phyloP scores from a whole-genome alignment of 306 rosid genomes.

The Sechiopsis laciniata region DNA sequence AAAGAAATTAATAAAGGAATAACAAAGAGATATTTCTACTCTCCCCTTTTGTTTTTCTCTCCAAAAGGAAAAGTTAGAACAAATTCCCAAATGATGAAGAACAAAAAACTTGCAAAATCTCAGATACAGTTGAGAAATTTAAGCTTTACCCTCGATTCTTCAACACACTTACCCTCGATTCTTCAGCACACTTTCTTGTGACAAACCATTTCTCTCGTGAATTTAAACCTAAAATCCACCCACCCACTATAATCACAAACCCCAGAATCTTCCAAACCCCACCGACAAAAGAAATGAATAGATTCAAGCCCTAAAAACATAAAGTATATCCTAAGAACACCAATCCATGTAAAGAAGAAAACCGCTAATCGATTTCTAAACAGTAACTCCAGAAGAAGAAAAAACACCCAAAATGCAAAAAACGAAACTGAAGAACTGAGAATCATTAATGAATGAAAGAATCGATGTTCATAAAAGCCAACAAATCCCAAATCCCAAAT shows the following conservation, averaged over 20 bases:
- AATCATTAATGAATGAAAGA: conserved; percentile 24
- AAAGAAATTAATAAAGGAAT: conserved; percentile 27
- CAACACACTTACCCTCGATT: conserved; percentile 21
- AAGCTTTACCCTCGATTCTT: conserved; percentile 23
- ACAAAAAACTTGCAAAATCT: conserved; percentile 18
- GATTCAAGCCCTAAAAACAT: conserved; percentile 4
- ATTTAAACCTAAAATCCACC: conserved; percentile 42
- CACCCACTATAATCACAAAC: conserved; percentile 19
- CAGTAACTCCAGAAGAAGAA: conserved; percentile 1
- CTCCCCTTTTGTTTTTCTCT: conserved; percentile 7
- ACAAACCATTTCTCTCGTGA: conserved; percentile 42
- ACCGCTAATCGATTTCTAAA: not conserved
- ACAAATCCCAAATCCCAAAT: conserved; percentile 19
- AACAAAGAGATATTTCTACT: conserved; percentile 21
- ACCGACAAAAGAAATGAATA: not conserved
- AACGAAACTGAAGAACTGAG: conserved; percentile 16
- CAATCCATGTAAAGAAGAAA: conserved; percentile 16
- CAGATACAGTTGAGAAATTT: conserved; percentile 33
- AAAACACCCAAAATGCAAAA: not conserved
- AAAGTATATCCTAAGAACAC: conserved; percentile 15
- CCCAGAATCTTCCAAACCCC: conserved; percentile 6
- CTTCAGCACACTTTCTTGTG: conserved; percentile 33
- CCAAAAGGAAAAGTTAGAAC: conserved; percentile 20
- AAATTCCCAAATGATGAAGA: conserved; percentile 20
- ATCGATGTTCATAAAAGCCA: conserved; percentile 2